Evolutionary conservation across 805 yeast genomes (phyloP).

Genomic region (Teunomyces lycoperdinae): DNA sequence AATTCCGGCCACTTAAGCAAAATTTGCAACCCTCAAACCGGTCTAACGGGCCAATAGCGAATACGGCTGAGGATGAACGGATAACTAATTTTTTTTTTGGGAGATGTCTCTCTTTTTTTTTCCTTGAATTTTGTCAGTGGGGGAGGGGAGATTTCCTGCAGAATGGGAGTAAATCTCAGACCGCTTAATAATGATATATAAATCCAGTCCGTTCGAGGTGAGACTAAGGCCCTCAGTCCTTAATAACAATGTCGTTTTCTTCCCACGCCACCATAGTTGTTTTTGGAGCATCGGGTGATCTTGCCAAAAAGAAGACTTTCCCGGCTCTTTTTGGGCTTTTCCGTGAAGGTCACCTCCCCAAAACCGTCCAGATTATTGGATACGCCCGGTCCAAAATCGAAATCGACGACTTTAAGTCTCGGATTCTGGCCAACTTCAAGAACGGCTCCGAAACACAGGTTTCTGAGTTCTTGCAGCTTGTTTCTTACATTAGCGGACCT

Average conservation of each 20-base stretch:
- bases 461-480: constrained; percentile 61
- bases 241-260: constrained; percentile 43
- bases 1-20: too few species aligned
- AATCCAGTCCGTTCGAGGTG: neutral
- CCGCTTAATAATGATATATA: constrained; percentile 2
- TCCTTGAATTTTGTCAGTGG: neutral
- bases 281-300: constrained; percentile 93
- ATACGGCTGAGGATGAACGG: too few species aligned
- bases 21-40: too few species aligned
- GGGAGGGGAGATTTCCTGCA: neutral
- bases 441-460: constrained; percentile 42
- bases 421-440: constrained; percentile 64
- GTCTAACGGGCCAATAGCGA: too few species aligned
- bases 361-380: constrained; percentile 73
- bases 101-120: neutral
- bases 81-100: too few species aligned
- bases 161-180: neutral
- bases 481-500: constrained; percentile 71
- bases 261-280: constrained; percentile 73
- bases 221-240: neutral
- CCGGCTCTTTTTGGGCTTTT: constrained; percentile 78
- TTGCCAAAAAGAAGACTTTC: constrained; percentile 93
- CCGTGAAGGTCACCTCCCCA: constrained; percentile 68
- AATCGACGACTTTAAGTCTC: constrained; percentile 61
- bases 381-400: constrained; percentile 83